Percentiles rank a stretch among this genome's conserved stretches.
Conservation (phyloP, 441 rosid genomes). For the Macaranga tanarius region DNA sequence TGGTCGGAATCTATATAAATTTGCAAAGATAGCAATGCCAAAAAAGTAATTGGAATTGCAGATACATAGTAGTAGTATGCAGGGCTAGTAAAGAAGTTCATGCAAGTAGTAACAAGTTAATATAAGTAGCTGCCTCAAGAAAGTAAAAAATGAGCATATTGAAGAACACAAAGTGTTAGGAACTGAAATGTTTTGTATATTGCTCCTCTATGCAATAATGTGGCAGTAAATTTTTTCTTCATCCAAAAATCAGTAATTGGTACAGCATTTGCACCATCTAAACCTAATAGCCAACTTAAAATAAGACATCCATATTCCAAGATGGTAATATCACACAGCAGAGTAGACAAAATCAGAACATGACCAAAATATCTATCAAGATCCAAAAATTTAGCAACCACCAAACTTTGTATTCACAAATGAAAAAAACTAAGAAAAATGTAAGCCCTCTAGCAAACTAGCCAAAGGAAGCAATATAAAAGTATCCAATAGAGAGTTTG, state of each 20-base stretch:
- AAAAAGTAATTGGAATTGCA: too few species aligned
- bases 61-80: too few species aligned
- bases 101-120: too few species aligned
- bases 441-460: too few species aligned
- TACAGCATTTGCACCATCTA: constrained; percentile 4
- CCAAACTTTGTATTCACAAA: not conserved
- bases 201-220: not conserved
- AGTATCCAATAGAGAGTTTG: not conserved
- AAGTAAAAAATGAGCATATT: constrained; percentile 9
- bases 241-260: not conserved
- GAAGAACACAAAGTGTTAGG: not conserved
- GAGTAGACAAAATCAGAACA: not conserved
- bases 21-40: too few species aligned
- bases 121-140: constrained; percentile 61
- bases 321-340: not conserved
- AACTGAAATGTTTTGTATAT: not conserved
- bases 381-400: not conserved
- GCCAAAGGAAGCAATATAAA: not conserved
- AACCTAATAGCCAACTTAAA: not conserved
- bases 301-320: not conserved
- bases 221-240: not conserved
- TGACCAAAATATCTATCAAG: not conserved
- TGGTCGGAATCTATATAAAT: too few species aligned
- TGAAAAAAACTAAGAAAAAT: too few species aligned
- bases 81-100: too few species aligned